phyloP scores from a whole-genome alignment of 805 yeast genomes.

The Cyberlindnera mrakii region DNA sequence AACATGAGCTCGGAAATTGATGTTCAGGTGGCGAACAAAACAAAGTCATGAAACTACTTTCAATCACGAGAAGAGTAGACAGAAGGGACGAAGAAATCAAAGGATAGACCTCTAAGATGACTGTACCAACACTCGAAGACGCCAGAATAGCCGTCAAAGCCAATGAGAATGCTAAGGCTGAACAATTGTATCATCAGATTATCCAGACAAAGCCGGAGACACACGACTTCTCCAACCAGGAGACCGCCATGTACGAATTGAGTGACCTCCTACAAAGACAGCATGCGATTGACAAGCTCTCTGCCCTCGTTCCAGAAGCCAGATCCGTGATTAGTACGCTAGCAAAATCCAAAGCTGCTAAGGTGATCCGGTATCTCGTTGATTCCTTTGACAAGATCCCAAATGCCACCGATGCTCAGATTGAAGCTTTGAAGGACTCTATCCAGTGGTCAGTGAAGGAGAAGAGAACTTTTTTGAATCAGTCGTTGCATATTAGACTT shows the following conservation, averaged over 20 bases:
- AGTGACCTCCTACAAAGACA: conserved; percentile 61
- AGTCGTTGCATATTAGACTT: conserved; percentile 78
- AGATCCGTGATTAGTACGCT: conserved; percentile 66
- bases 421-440: conserved; percentile 66
- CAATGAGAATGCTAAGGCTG: conserved; percentile 52
- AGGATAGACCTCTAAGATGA: conserved; percentile 9
- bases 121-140: conserved; percentile 34
- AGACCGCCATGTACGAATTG: conserved; percentile 51
- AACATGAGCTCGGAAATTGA: too few relatives aligned
- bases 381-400: conserved; percentile 68
- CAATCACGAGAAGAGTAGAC: not conserved
- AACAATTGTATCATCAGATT: conserved; percentile 47
- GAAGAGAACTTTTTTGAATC: conserved; percentile 84
- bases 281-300: conserved; percentile 44
- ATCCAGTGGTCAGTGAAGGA: conserved; percentile 83
- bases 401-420: conserved; percentile 61
- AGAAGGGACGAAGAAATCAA: not conserved
- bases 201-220: conserved; percentile 29
- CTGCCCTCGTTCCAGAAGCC: conserved; percentile 58
- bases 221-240: conserved; percentile 23
- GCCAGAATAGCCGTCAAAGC: conserved; percentile 50
- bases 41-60: not conserved
- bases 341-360: conserved; percentile 94
- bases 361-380: conserved; percentile 74
- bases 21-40: conserved; percentile 2